Evolutionary conservation across 768 basidiomycete species (phyloP), one percentile per base, ranked within the genome.

Genomic region (Boletus tomentosulus): DNA sequence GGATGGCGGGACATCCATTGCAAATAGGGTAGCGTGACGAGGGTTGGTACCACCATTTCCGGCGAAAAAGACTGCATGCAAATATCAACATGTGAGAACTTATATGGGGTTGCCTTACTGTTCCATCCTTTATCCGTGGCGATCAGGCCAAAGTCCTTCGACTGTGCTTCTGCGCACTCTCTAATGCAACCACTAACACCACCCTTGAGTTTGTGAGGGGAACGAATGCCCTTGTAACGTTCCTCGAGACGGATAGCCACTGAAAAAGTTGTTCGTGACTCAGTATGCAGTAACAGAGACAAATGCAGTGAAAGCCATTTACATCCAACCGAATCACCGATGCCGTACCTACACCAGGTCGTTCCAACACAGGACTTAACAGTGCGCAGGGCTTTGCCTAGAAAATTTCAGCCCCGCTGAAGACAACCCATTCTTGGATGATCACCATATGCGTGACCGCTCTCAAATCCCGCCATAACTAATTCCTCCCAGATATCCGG

Each of bases 81-180:
- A 43, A 15, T 13, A 28, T 44, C 7, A 44, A 11, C 16, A 27
- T 15, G 7, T 28, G 43, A 44, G 27, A n/a, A 10, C 16, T 28
- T 4, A 19, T 19, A n/a, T 25, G 22, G 24, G 22, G 37, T 27
- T 12, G 24, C 15, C 74, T 54, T 57, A 81, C 78, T 65, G 60
- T 89, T 87, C 85, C 86, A 89, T n/a, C 87, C 87, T 67, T 89
- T 87, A 68, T 82, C 83, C 0, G 85, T 87, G 1, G 86, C 87
- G 52, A 89, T 89, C 37, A 88, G 68, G 12, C 87, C 87, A 59
- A 89, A 90, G 66, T 89, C 86, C 63, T 82, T 86, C 12, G 73
- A 73, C 60, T 90, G 87, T 2, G 87, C 87, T 66, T 89, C 87
- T 0, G 87, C 87, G 55, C 87, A 90, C 63, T 89, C 87, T 16